Conservation (phyloP, 805 yeast genomes). For the Candida ortonii region DNA sequence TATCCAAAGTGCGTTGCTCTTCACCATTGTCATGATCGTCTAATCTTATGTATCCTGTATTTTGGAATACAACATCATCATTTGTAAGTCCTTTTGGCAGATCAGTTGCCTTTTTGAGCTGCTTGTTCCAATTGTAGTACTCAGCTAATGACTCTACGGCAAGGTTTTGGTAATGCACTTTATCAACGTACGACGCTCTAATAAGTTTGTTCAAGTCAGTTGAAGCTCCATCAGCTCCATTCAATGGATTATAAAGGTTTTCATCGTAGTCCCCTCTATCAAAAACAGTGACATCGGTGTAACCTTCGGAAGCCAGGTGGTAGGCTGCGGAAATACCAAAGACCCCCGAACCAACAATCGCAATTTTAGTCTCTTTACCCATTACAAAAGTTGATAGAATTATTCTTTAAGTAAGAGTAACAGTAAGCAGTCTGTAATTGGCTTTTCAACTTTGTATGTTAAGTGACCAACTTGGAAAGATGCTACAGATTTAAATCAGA, state of each 20-base stretch:
- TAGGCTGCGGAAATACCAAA: slow-evolving; percentile 49
- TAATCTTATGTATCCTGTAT: slow-evolving; percentile 22
- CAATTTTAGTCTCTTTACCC: slow-evolving; percentile 20
- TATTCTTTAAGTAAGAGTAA: too few relatives aligned
- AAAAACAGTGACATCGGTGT: slow-evolving; percentile 32
- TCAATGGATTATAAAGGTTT: slow-evolving; percentile 25
- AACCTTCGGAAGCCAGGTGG: slow-evolving; percentile 34
- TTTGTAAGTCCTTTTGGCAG: slow-evolving; percentile 20
- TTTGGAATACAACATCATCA: slow-evolving; percentile 5
- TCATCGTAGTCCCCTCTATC: slow-evolving; percentile 31
- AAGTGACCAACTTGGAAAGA: too few relatives aligned
- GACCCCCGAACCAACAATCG: slow-evolving; percentile 50
- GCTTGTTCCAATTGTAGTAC: slow-evolving; percentile 13
- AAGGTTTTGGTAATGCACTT: slow-evolving; percentile 28
- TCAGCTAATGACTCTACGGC: slow-evolving; percentile 18
- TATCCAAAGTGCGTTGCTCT: slow-evolving; percentile 15
- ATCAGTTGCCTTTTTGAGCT: slow-evolving; percentile 6
- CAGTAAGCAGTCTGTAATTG: too few relatives aligned
- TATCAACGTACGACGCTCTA: slow-evolving; percentile 33
- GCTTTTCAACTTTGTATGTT: too few relatives aligned
- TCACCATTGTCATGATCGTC: slow-evolving; percentile 23
- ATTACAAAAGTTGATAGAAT: slow-evolving; percentile 2
- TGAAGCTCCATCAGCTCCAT: slow-evolving; percentile 36
- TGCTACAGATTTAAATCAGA: too few relatives aligned
- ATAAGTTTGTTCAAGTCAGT: slow-evolving; percentile 36